phyloP scores from a whole-genome alignment of 2,329 filamentous ascomycete species.

The Xylaria sp. region DNA sequence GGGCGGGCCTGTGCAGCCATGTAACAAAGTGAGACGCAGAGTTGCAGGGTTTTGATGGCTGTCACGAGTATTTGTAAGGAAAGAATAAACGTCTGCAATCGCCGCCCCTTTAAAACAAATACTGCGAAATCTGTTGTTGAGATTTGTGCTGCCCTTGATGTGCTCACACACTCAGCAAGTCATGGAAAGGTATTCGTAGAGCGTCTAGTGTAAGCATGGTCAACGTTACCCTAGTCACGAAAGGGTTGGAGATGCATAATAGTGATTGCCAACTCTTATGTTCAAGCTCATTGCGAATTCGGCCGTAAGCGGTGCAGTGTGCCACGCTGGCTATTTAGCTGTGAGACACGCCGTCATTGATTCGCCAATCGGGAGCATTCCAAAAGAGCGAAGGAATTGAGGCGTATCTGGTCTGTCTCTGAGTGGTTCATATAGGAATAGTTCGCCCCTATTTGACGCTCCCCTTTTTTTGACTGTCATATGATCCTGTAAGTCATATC shows the following conservation, averaged over 20 bases:
- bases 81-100: constrained; percentile 17
- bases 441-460: not conserved
- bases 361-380: constrained; percentile 22
- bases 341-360: not conserved
- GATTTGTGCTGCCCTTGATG: not conserved
- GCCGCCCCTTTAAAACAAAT: constrained; percentile 4
- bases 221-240: not conserved
- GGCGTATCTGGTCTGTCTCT: constrained; percentile 21
- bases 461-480: constrained; percentile 14
- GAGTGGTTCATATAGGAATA: not conserved
- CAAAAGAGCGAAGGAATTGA: constrained; percentile 8
- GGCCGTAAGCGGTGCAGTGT: constrained; percentile 1
- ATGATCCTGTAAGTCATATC: constrained; percentile 12
- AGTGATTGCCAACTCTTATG: too few relatives aligned
- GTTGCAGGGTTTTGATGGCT: constrained; percentile 11
- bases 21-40: constrained; percentile 1
- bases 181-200: not conserved
- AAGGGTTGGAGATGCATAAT: not conserved
- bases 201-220: not conserved
- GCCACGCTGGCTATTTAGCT: not conserved
- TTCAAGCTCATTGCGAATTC: constrained; percentile 11
- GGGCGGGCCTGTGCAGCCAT: not conserved
- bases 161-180: not conserved
- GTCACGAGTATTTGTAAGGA: constrained; percentile 13
- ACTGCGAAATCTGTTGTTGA: not conserved